These are phyloP conservation scores for Leptomonas seymouri DNA, from an alignment of 208 protist species.

Conservation along the genomic window DNA sequence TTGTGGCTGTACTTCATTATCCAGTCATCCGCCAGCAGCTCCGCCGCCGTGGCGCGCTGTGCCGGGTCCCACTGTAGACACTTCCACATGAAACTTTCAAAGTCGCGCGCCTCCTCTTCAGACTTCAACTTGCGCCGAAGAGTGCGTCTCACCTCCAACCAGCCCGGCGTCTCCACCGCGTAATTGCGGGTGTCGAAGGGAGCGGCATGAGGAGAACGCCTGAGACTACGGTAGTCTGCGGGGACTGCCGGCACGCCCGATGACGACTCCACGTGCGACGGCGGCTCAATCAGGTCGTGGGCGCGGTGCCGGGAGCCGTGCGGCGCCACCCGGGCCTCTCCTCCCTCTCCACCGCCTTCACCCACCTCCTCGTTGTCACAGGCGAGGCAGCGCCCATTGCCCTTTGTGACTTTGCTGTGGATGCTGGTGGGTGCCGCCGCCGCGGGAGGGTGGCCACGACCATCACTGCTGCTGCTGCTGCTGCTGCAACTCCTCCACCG, in stretches of 20 bases:
- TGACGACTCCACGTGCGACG: background rate
- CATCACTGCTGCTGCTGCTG: background rate
- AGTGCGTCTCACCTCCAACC: constrained; percentile 36
- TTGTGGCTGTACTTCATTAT: constrained; percentile 29
- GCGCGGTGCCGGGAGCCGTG: background rate
- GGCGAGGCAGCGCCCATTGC: too few species aligned
- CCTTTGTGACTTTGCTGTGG: too few species aligned
- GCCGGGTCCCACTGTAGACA: constrained; percentile 66
- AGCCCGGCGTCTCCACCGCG: constrained; percentile 37
- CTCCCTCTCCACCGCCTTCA: background rate
- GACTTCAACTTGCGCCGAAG: constrained; percentile 34
- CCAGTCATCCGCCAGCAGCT: constrained; percentile 46
- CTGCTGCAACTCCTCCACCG: background rate
- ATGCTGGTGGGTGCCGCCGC: background rate
- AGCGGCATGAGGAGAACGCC: background rate
- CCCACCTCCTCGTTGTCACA: background rate
- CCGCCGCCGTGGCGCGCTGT: constrained; percentile 35
- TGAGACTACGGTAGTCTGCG: background rate
- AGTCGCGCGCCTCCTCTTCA: constrained; percentile 37
- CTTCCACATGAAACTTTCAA: constrained; percentile 44
- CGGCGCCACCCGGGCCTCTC: background rate
- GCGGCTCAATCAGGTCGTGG: background rate
- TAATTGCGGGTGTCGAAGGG: constrained; percentile 23
- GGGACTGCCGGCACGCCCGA: background rate
- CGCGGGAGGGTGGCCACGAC: background rate